Percentiles rank a stretch among this genome's conserved stretches.
Evolutionary conservation across 2,329 filamentous ascomycete species (phyloP).

Genomic region (Pyricularia pennisetigena): DNA sequence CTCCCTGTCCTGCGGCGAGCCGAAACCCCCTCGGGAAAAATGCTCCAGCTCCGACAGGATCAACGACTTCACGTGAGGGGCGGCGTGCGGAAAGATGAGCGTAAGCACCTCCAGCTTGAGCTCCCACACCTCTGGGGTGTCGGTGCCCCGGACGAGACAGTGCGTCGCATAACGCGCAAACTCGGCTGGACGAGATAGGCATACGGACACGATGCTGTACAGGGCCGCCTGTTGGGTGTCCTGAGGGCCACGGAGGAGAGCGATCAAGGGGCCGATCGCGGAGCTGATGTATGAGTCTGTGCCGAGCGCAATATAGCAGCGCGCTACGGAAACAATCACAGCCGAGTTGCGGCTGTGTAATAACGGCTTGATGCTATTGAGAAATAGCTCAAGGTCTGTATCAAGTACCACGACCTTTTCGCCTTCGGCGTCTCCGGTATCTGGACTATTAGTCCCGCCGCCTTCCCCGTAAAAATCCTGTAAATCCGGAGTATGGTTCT

Average conservation of each 20-base stretch:
- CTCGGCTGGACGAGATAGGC: conserved; percentile 61
- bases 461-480: conserved; percentile 78
- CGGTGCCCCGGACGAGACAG: conserved; percentile 75
- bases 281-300: conserved; percentile 65
- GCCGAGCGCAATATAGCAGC: conserved; percentile 78
- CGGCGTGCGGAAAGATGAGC: conserved; percentile 78
- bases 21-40: conserved; percentile 58
- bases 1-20: conserved; percentile 44
- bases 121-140: conserved; percentile 74
- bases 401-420: conserved; percentile 59
- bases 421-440: conserved; percentile 22
- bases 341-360: conserved; percentile 89
- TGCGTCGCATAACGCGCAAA: conserved; percentile 85
- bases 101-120: conserved; percentile 88
- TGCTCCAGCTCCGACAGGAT: conserved; percentile 91
- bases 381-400: conserved; percentile 70
- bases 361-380: conserved; percentile 73
- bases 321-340: conserved; percentile 78
- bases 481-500: conserved; percentile 28
- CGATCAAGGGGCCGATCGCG: conserved; percentile 75
- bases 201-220: conserved; percentile 93
- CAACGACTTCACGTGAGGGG: conserved; percentile 67
- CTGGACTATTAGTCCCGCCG: conserved; percentile 19
- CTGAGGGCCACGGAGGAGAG: conserved; percentile 71
- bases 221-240: conserved; percentile 86